Conservation (phyloP, 192 early-diverging fungal species). For the Rhizoclosmatium globosum region DNA sequence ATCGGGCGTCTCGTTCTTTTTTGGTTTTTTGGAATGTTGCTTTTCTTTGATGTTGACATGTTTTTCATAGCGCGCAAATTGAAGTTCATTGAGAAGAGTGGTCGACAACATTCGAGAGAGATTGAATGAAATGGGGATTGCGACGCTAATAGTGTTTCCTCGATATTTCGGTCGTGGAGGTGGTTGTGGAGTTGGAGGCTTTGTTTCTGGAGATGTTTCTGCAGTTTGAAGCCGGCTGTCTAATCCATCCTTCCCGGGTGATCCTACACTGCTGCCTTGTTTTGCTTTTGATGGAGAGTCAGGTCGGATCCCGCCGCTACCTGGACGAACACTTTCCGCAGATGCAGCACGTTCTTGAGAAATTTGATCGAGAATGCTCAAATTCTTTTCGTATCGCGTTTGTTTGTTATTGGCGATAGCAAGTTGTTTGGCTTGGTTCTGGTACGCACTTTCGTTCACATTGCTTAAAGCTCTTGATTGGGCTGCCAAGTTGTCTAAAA, state of each 20-base stretch:
- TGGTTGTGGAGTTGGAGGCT: background rate
- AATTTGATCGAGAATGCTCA: background rate
- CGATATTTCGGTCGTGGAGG: background rate
- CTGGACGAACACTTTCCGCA: background rate
- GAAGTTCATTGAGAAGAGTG: conserved; percentile 16
- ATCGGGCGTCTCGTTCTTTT: background rate
- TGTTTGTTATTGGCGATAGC: background rate
- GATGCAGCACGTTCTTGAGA: background rate
- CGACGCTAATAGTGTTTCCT: background rate
- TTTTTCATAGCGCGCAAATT: conserved; percentile 23
- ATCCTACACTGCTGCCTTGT: background rate
- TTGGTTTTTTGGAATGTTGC: background rate
- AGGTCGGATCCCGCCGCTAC: background rate
- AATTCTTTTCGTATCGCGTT: background rate
- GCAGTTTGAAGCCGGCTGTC: too few relatives aligned
- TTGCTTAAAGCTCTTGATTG: too few relatives aligned
- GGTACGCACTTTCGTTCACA: too few relatives aligned
- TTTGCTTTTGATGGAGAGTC: background rate
- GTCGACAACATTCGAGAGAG: conserved; percentile 3
- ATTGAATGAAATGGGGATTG: conserved; percentile 19
- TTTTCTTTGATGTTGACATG: conserved; percentile 1
- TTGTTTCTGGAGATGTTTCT: background rate
- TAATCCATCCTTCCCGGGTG: too few relatives aligned
- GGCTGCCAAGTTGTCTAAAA: too few relatives aligned
- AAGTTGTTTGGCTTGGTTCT: too few relatives aligned